phyloP scores from a whole-genome alignment of 306 rosid species.

The Ziziphus jujuba region DNA sequence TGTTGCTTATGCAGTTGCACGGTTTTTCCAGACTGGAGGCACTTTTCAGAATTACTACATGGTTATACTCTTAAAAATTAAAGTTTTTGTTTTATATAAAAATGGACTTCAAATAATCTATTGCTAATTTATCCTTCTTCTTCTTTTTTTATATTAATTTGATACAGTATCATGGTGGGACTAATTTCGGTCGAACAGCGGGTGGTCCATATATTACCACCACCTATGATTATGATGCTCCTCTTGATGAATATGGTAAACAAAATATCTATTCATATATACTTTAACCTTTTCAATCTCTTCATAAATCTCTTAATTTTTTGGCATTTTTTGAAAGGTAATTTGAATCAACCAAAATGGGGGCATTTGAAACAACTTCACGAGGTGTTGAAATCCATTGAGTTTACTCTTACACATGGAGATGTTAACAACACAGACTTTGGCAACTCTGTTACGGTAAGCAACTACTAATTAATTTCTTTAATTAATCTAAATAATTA shows the following conservation, averaged over 20 bases:
- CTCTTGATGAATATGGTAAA: conserved; percentile 55
- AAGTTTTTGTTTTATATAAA: not conserved
- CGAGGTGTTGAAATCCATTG: conserved; percentile 42
- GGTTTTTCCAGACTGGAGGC: conserved; percentile 59
- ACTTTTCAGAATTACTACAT: conserved; percentile 60
- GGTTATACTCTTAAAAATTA: conserved; percentile 27
- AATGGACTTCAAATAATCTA: not conserved
- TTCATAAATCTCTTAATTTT: not conserved
- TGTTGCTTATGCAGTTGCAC: conserved; percentile 56
- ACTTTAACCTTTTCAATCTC: not conserved
- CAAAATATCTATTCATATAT: not conserved
- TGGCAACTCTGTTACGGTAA: conserved; percentile 44
- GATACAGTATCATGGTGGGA: conserved; percentile 59
- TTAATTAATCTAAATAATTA: not conserved
- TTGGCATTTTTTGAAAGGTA: conserved; percentile 15
- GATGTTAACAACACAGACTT: conserved; percentile 30
- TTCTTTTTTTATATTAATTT: not conserved
- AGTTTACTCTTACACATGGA: conserved; percentile 38
- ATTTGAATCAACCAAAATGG: conserved; percentile 55
- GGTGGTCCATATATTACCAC: conserved; percentile 63
- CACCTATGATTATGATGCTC: conserved; percentile 63
- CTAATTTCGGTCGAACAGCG: conserved; percentile 58
- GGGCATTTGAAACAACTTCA: conserved; percentile 60
- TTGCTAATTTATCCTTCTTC: not conserved
- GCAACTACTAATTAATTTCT: not conserved